Evolutionary conservation across 108 stramenopile genomes (phyloP).

Genomic region (Skeletonema marinoi): DNA sequence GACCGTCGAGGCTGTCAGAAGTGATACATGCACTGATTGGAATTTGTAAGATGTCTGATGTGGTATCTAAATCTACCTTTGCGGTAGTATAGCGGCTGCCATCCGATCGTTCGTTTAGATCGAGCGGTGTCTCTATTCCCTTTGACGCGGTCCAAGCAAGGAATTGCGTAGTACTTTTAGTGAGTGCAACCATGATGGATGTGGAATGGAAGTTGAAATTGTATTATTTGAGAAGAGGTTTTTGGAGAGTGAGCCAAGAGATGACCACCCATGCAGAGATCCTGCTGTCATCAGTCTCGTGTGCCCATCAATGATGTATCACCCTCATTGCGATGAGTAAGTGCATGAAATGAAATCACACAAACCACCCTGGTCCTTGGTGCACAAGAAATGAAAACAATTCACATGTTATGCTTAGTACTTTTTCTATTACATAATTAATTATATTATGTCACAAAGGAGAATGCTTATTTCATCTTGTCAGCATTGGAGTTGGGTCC

Average conservation of each 20-base stretch:
- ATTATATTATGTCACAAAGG: conserved; percentile 10
- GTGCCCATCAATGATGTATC: too few species aligned
- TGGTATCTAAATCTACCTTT: conserved; percentile 17
- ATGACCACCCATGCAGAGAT: too few species aligned
- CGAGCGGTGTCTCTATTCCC: conserved; percentile 62
- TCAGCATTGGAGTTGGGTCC: conserved; percentile 99
- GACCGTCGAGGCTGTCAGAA: conserved; percentile 50
- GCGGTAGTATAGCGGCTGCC: conserved; percentile 51
- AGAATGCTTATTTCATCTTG: conserved; percentile 88
- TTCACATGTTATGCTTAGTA: background rate
- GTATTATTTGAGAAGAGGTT: too few species aligned
- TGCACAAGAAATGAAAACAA: background rate
- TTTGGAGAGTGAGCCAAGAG: too few species aligned
- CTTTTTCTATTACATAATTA: conserved; percentile 1
- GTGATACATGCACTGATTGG: conserved; percentile 70
- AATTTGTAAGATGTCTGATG: conserved; percentile 43
- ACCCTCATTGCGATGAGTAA: too few species aligned
- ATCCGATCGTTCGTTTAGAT: conserved; percentile 39
- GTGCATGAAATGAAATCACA: too few species aligned
- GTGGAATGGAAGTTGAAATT: too few species aligned
- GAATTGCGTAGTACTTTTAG: conserved; percentile 45
- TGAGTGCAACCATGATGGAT: conserved; percentile 32
- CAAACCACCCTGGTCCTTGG: too few species aligned
- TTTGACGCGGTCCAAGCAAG: conserved; percentile 64
- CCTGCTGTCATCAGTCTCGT: too few species aligned